Evolutionary conservation across 2,329 filamentous ascomycete genomes (phyloP), one percentile per base, ranked within the genome.

Genomic region (Fusarium coffeatum): DNA sequence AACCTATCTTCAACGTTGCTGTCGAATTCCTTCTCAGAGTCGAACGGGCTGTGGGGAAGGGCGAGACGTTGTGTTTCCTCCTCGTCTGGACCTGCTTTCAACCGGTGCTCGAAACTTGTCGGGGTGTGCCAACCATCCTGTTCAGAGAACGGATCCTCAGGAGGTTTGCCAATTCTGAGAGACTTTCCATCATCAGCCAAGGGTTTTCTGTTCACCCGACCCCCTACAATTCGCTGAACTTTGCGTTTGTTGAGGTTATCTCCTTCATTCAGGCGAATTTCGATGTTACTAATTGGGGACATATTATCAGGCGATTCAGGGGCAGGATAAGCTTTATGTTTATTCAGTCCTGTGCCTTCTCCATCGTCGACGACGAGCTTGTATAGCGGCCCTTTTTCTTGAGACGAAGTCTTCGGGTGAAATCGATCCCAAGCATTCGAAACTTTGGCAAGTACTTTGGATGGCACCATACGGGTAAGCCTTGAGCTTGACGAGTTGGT

Each of bases 1-100:
- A 83, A 75, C 16, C 81, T 79, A 73, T 79, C 76, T 45, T 80
- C 76, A 62, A 83, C 78, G 55, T 82, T 72, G 55, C 73, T 71
- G 43, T 81, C 78, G 57, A 83, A 82, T 48, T 74, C 78, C 34
- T 69, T 66, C 68, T 83, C 82, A 8, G 76, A 66, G n/a, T 78
- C 76, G 64, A 84, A 82, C 62, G 76, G 77, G 30, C 70, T 71
- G 27, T 43, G 34, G 5, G 64, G 47, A 20, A 67, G 41, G 20
- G 59, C 40, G 56, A 18, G 59, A 55, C 8, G 6, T 43, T 27
- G 53, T 54, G 30, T n/a, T 22, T 47, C 45, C 25, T 61, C 54
- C 16, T 56, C 53, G 11, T 54, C 48, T 25, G 46, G 27, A 6
- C 55, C 63, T 27, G 42, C 59, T 46, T 68, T 76, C 41, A 76